A percentile compares a stretch with the other conserved stretches of the same genome.
phyloP scores from a whole-genome alignment of 148 eudicot species.

The Dysphania ambrosioides region DNA sequence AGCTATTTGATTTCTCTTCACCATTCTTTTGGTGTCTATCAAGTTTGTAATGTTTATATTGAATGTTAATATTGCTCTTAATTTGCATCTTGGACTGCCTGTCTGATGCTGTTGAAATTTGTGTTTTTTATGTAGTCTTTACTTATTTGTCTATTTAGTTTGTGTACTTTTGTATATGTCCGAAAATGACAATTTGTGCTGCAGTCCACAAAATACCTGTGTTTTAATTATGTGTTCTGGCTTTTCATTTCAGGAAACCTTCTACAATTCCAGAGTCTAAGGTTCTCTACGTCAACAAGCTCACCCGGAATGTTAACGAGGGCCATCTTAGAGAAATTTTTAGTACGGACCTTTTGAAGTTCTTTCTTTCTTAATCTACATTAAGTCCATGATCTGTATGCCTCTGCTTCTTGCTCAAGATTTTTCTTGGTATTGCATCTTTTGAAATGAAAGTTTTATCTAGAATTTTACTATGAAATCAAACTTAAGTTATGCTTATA shows the following conservation, averaged over 20 bases:
- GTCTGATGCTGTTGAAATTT: background rate
- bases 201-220: background rate
- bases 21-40: background rate
- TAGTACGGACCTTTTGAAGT: slow-evolving; percentile 38
- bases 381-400: background rate
- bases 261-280: slow-evolving; percentile 63
- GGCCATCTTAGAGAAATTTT: slow-evolving; percentile 87
- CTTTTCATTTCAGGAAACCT: slow-evolving; percentile 59
- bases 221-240: slow-evolving; percentile 13
- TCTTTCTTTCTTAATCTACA: background rate
- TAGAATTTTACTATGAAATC: background rate
- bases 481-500: background rate
- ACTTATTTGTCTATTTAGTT: background rate
- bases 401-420: background rate
- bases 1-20: background rate
- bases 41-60: background rate
- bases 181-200: background rate
- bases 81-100: background rate
- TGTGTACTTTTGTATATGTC: background rate
- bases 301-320: slow-evolving; percentile 86
- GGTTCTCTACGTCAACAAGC: slow-evolving; percentile 67
- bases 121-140: background rate
- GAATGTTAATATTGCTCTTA: background rate
- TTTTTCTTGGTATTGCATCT: background rate
- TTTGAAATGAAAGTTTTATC: too few relatives aligned